Conservation (phyloP, 805 yeast species). For the Cyberlindnera misumaiensis region DNA sequence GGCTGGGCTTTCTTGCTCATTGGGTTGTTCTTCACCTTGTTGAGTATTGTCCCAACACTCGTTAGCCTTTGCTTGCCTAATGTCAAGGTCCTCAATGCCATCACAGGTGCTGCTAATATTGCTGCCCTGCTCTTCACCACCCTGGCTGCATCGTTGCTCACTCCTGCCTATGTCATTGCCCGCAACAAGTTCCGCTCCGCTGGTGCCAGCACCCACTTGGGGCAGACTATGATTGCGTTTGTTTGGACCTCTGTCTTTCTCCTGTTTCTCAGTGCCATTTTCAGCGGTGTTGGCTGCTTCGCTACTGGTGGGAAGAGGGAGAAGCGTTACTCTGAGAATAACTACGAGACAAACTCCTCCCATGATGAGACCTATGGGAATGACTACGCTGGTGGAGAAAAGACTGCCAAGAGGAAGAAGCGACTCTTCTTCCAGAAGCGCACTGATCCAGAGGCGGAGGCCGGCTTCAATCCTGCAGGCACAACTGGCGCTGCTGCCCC, state of each 20-base stretch:
- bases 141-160: slow-evolving; percentile 41
- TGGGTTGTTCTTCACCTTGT: slow-evolving; percentile 46
- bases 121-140: slow-evolving; percentile 38
- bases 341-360: slow-evolving; percentile 16
- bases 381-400: slow-evolving; percentile 13
- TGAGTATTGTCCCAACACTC: slow-evolving; percentile 36
- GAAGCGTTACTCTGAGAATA: slow-evolving; percentile 14
- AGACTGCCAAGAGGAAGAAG: slow-evolving; percentile 8
- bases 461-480: slow-evolving; percentile 2
- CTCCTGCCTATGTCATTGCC: slow-evolving; percentile 52
- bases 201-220: slow-evolving; percentile 37
- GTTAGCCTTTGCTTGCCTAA: slow-evolving; percentile 19
- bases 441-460: too few species aligned
- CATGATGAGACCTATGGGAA: slow-evolving; percentile 25
- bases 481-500: slow-evolving; percentile 3
- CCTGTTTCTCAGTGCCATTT: slow-evolving; percentile 13
- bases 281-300: slow-evolving; percentile 19
- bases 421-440: slow-evolving; percentile 8
- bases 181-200: slow-evolving; percentile 38
- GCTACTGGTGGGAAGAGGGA: slow-evolving; percentile 10
- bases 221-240: slow-evolving; percentile 48
- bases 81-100: slow-evolving; percentile 12
- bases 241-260: slow-evolving; percentile 49
- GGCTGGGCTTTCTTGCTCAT: slow-evolving; percentile 59
- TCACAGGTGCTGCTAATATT: slow-evolving; percentile 17